A percentile compares a stretch with the other conserved stretches of the same genome.
These are phyloP conservation scores for Arachnomyces sp. DNA, from an alignment of 2,329 filamentous ascomycete species.

Conservation along the genomic window DNA sequence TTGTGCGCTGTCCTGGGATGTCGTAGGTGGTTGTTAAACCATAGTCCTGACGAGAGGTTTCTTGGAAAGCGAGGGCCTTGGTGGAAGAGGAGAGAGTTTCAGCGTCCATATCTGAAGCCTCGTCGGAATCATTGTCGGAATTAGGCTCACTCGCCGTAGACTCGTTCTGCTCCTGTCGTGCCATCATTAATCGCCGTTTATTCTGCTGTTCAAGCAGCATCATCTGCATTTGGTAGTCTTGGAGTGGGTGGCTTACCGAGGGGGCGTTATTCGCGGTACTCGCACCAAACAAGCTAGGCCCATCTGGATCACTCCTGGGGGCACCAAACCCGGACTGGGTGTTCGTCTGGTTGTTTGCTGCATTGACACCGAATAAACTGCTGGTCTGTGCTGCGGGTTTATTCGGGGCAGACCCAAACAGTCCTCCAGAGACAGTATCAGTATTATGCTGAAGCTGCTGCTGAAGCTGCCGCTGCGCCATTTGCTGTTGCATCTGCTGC, in stretches of 20 bases:
- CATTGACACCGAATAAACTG: too few species aligned
- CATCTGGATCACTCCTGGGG: too few species aligned
- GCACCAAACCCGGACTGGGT: too few species aligned
- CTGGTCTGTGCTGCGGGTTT: too few species aligned
- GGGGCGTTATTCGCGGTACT: not conserved
- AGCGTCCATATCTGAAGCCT: conserved; percentile 13
- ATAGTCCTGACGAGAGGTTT: conserved; percentile 32
- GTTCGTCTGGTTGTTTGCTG: too few species aligned
- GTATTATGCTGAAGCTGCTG: conserved; percentile 1
- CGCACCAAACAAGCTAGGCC: not conserved
- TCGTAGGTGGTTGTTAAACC: conserved; percentile 37
- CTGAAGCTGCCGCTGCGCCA: conserved; percentile 2
- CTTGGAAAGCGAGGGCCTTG: conserved; percentile 23
- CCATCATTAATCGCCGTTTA: not conserved
- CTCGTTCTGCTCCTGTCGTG: too few species aligned
- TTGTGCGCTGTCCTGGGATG: conserved; percentile 30
- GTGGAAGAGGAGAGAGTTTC: conserved; percentile 9
- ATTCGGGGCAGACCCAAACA: not conserved
- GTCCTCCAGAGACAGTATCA: not conserved
- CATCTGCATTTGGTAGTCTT: not conserved
- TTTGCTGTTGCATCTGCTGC: conserved; percentile 6
- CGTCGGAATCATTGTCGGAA: conserved; percentile 7
- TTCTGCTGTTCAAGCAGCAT: not conserved
- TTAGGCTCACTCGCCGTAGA: not conserved
- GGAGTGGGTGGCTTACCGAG: not conserved